Evolutionary conservation across 179 eudicot genomes (phyloP).

Genomic region (Spinacia oleracea): DNA sequence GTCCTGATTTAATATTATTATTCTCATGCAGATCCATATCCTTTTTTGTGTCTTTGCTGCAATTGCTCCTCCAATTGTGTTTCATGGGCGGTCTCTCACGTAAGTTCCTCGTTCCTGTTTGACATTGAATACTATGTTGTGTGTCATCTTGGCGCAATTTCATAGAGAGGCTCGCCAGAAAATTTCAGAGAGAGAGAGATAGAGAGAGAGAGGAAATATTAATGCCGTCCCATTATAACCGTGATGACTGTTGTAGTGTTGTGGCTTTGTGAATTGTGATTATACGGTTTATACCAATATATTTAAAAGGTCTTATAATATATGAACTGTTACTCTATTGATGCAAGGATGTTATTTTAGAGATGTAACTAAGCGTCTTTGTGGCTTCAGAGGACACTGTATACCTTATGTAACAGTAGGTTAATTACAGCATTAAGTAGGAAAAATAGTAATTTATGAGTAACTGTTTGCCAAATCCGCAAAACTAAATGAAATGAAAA

Average conservation of each 20-base stretch:
- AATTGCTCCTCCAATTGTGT: conserved; percentile 91
- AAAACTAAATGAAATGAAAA: neutral
- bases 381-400: neutral
- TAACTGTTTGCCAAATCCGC: neutral
- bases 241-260: neutral
- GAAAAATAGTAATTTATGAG: neutral
- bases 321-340: neutral
- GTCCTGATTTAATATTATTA: conserved; percentile 8
- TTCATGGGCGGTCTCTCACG: conserved; percentile 92
- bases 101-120: conserved; percentile 39
- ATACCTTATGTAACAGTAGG: neutral
- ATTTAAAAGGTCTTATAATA: neutral
- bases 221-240: neutral
- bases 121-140: neutral
- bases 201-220: neutral
- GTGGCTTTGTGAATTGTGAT: neutral
- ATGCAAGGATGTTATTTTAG: neutral
- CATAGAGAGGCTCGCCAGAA: neutral
- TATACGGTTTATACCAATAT: neutral
- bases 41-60: conserved; percentile 90
- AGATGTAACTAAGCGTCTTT: neutral
- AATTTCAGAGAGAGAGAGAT: neutral
- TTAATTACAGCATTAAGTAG: neutral
- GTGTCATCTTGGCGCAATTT: neutral
- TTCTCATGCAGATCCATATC: conserved; percentile 72